These are phyloP conservation scores for Peronospora belbahrii DNA, from an alignment of 352 stramenopile genomes.

Conservation along the genomic window DNA sequence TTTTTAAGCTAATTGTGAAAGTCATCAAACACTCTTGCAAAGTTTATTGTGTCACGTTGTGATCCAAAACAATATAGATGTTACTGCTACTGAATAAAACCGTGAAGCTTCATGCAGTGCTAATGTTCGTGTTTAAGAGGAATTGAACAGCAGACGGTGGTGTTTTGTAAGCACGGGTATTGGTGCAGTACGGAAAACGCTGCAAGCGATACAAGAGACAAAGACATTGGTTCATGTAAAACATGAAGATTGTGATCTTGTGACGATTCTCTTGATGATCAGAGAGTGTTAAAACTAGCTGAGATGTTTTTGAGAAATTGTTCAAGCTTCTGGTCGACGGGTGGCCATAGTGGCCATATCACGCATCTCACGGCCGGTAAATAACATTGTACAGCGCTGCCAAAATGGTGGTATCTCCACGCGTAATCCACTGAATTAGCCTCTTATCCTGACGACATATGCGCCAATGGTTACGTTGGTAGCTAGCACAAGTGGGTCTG, in stretches of 20 bases:
- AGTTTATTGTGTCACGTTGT: no score
- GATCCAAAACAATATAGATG: conserved; percentile 40
- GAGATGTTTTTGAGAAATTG: conserved; percentile 20
- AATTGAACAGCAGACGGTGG: conserved; percentile 29
- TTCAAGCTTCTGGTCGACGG: conserved; percentile 24
- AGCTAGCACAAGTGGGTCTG: conserved; percentile 96
- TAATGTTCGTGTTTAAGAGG: conserved; percentile 35
- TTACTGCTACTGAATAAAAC: conserved; percentile 88
- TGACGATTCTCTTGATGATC: conserved; percentile 55
- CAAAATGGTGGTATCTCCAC: conserved; percentile 40
- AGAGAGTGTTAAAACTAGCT: conserved; percentile 34
- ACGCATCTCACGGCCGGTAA: conserved; percentile 91
- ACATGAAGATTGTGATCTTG: conserved; percentile 56
- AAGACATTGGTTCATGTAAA: conserved; percentile 24
- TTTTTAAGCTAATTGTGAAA: conserved; percentile 83
- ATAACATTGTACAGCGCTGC: conserved; percentile 63
- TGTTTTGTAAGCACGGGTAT: conserved; percentile 85
- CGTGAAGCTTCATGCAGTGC: conserved; percentile 82
- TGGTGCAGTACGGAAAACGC: conserved; percentile 91
- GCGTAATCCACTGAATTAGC: conserved; percentile 82
- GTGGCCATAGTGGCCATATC: conserved; percentile 77
- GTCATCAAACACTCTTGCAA: conserved; percentile 66
- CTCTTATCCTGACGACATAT: conserved; percentile 57
- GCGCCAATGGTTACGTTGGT: conserved; percentile 88
- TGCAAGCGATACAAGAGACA: conserved; percentile 30